Evolutionary conservation across 257 asterid genomes (phyloP).

Genomic region (Rauvolfia tetraphylla): DNA sequence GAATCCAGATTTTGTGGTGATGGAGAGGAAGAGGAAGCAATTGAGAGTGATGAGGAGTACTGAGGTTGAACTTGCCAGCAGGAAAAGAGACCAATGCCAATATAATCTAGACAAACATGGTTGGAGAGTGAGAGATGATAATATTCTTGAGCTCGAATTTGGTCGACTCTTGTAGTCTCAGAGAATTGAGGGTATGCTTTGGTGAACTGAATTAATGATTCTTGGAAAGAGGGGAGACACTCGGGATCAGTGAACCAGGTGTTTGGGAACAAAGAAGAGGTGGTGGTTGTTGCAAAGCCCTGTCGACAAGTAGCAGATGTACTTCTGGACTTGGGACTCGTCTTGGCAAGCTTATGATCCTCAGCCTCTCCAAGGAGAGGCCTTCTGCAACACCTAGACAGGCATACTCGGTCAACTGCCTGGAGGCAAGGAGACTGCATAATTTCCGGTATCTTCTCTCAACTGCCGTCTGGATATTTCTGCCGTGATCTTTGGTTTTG

Average conservation of each 20-base stretch:
- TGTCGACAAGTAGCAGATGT: slow-evolving; percentile 56
- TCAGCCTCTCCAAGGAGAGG: slow-evolving; percentile 26
- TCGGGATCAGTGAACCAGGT: slow-evolving; percentile 69
- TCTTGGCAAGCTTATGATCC: slow-evolving; percentile 20
- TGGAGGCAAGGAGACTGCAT: slow-evolving; percentile 45
- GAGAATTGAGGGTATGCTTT: slow-evolving; percentile 65
- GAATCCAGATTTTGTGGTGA: slow-evolving; percentile 27
- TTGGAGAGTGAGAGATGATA: slow-evolving; percentile 52
- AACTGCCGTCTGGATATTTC: not conserved
- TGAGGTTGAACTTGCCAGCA: slow-evolving; percentile 50
- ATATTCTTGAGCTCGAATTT: slow-evolving; percentile 68
- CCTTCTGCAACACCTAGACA: slow-evolving; percentile 54
- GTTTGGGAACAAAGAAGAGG: slow-evolving; percentile 61
- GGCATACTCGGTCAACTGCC: slow-evolving; percentile 42
- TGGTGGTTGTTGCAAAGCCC: slow-evolving; percentile 47
- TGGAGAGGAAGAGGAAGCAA: slow-evolving; percentile 29
- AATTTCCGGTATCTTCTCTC: slow-evolving; percentile 9
- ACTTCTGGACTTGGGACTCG: slow-evolving; percentile 32
- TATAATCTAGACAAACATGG: slow-evolving; percentile 77
- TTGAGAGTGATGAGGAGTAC: slow-evolving; percentile 13
- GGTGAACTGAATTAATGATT: slow-evolving; percentile 55
- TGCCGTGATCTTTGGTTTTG: not conserved
- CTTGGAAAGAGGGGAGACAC: slow-evolving; percentile 66
- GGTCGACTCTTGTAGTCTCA: slow-evolving; percentile 52
- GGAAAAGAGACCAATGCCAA: slow-evolving; percentile 85